phyloP scores from a whole-genome alignment of 805 yeast genomes.

The Candida alai region DNA sequence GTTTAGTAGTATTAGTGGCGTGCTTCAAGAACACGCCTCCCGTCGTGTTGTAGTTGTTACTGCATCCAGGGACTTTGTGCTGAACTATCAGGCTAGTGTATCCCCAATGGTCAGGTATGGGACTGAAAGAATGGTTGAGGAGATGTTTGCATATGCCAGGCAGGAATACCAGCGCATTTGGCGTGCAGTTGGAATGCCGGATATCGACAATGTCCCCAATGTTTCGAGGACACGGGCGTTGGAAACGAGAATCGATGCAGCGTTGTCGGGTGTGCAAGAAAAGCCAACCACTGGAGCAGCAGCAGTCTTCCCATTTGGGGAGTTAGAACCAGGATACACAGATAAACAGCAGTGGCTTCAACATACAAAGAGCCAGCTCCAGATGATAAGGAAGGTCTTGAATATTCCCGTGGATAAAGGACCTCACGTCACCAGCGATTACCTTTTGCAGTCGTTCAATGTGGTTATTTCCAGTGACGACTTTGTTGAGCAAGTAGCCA shows the following conservation, averaged over 20 bases:
- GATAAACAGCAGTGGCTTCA: no score
- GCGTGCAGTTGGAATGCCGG: no score
- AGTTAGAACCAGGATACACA: no score
- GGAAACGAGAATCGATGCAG: no score
- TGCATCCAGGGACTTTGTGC: background rate
- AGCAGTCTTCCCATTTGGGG: no score
- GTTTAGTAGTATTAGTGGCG: background rate
- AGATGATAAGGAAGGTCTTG: no score
- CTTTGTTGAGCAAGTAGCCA: background rate
- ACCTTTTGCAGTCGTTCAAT: conserved; percentile 3
- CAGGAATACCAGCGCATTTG: background rate
- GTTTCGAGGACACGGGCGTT: no score
- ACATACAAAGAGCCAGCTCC: no score
- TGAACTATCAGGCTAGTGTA: background rate
- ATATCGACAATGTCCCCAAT: no score
- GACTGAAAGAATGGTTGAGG: background rate
- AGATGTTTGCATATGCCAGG: background rate
- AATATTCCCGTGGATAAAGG: no score
- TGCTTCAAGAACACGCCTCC: background rate
- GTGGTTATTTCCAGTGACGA: conserved; percentile 4
- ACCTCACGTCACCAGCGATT: conserved; percentile 6
- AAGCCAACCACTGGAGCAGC: no score
- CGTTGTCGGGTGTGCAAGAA: no score
- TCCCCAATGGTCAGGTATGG: conserved; percentile 2
- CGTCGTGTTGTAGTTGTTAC: background rate